Base-by-base conservation (phyloP, 257 asterid species). In the Penstemon eatonii region DNA sequence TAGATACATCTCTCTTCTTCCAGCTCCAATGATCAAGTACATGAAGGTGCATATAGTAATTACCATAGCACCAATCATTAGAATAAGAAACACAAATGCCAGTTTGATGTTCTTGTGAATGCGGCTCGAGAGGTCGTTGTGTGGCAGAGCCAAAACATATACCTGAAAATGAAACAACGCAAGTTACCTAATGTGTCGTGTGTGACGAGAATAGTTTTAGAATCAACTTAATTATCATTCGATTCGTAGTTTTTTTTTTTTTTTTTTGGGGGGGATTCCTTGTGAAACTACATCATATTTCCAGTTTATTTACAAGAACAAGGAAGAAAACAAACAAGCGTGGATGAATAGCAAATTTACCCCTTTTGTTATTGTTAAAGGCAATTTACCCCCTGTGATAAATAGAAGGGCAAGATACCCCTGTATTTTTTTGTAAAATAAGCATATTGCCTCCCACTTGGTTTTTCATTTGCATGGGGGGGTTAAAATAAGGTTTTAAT, bases 1-100 rank as follows among this genome's bases (percentile, higher is more conserved):
- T 18, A 91, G 75, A 25, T 70, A 25, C 89, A 82, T 85, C 77
- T 86, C 96, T 58, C 84, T 75, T 77, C 72, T 75, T 15, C 77
- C 85, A 6, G 80, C 79, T 75, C 75, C 68, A 6, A 71, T 43
- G 6, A 53, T 79, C 19, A 76, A 19, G 36, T 53, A 73, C 42
- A 75, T 54, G 42, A 83, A 80, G 4, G 50, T 44, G 65, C 71
- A 66, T 46, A 80, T 33, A 5, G 74, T 50, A 3, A 78, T 15
- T 7, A 66, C 78, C 66, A 75, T 40, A 13, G 9, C 69, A 18
- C 66, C 71, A 5, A 80, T 68, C 75, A 84, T 76, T 7, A 82
- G 10, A 3, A 73, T 8, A 1, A 80, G 69, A 4, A 81, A 69
- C 43, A 67, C 38, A 25, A 67, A 60, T 3, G 80, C 84, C 60